Base-by-base conservation (phyloP, 192 early-diverging fungal genomes). In the Gryganskiella cystojenkinii region DNA sequence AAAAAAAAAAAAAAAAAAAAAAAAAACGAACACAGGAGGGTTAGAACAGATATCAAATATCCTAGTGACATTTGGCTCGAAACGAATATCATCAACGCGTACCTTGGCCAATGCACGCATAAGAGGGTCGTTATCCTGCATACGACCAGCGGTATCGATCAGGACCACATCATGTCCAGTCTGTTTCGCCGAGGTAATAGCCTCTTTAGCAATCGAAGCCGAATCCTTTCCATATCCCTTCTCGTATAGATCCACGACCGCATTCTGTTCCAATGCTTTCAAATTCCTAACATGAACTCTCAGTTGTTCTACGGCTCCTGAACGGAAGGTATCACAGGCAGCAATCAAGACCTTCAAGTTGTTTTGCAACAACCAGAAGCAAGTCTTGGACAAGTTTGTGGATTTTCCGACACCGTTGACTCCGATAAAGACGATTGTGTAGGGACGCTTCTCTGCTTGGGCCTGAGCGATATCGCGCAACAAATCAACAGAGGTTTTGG, bases 101-200 rank as follows among this genome's bases (percentile, higher is more conserved):
- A 91, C 89, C 80, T 98, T 98, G 27, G 97, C 91, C 58, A 98
- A 84, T 0, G 97, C 94, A 17, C 97, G 89, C 97, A 98, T 98
- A 70, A 98, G 76, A 9, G 97, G 97, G 82, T 97, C 97, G 65
- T 98, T 98, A 71, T 98, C 97, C 79, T 98, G 97, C 97, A 98
- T 98, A 42, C 97, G 89, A 2, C 97, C 97, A 6, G 97, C 97
- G 4, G 97, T 98, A 71, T 98, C 97, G 34, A 98, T 92, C 25
- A 98, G 82, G 14, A 97, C 95, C 7, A 96, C 96, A 80, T 98
- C 95, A 78, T 92, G 96, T 1, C 80, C 82, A 46, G 93, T 86
- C 44, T 71, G 52, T 17, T 89, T 89, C 13, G 93, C 95, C 72
- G 72, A 70, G 15, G 82, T 71, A 64, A 97, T 93, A 3, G 97